A percentile compares a stretch with the other conserved stretches of the same genome.
These are phyloP conservation scores for Fraxinus sp. DNA, from an alignment of 305 asterid genomes.

Conservation along the genomic window DNA sequence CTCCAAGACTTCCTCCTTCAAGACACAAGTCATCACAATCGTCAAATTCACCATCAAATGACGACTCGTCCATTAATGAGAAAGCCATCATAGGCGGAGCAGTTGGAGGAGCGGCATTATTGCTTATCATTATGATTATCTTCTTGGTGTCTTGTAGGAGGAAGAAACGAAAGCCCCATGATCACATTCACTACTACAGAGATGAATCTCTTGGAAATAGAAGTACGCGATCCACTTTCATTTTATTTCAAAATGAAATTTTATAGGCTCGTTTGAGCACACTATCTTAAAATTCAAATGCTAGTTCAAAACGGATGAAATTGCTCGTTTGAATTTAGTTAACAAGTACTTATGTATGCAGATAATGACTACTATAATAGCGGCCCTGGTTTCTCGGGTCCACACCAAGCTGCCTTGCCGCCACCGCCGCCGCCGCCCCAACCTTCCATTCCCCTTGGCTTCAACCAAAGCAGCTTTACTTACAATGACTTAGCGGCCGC, in stretches of 20 bases:
- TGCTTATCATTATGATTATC: conserved; percentile 49
- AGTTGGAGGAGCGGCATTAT: conserved; percentile 56
- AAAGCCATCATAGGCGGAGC: conserved; percentile 46
- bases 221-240: conserved; percentile 34
- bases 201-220: conserved; percentile 41
- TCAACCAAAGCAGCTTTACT: conserved; percentile 69
- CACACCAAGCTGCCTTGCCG: conserved; percentile 40
- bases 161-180: conserved; percentile 46
- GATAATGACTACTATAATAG: conserved; percentile 37
- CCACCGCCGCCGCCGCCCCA: conserved; percentile 40
- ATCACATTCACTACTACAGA: conserved; percentile 52
- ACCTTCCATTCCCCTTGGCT: conserved; percentile 54
- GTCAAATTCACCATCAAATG: conserved; percentile 7
- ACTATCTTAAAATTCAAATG: not conserved
- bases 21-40: conserved; percentile 23
- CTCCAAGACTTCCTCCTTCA: conserved; percentile 28
- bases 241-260: not conserved
- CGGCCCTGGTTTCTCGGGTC: conserved; percentile 49
- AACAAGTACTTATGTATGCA: not conserved
- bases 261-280: not conserved
- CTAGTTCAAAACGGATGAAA: not conserved
- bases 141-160: conserved; percentile 39
- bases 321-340: not conserved
- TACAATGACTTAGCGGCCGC: conserved; percentile 71
- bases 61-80: conserved; percentile 23